These are phyloP conservation scores for Phytophthora boehmeriae DNA, from an alignment of 352 stramenopile species.

Conservation along the genomic window DNA sequence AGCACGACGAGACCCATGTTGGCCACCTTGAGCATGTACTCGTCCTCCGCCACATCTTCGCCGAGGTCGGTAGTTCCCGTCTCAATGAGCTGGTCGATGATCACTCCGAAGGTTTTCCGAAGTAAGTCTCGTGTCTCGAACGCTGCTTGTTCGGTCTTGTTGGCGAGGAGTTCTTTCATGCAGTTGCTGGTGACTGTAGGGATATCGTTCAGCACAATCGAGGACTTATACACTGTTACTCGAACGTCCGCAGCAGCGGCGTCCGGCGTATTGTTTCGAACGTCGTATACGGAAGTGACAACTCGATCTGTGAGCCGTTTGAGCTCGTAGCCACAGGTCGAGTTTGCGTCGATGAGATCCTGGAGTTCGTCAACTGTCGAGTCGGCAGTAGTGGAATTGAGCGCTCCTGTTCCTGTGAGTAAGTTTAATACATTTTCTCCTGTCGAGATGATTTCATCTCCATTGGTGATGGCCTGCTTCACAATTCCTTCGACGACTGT, in stretches of 20 bases:
- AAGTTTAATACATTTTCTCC: slow-evolving; percentile 28
- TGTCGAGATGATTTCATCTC: slow-evolving; percentile 29
- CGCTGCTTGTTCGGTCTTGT: slow-evolving; percentile 14
- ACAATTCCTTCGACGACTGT: slow-evolving; percentile 31
- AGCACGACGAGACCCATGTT: slow-evolving; percentile 35
- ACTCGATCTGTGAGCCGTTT: slow-evolving; percentile 34
- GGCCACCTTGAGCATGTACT: slow-evolving; percentile 38
- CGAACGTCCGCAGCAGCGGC: slow-evolving; percentile 14
- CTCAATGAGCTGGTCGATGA: slow-evolving; percentile 35
- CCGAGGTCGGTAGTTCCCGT: slow-evolving; percentile 29
- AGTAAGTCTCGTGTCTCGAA: slow-evolving; percentile 32
- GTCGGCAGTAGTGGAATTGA: slow-evolving; percentile 6
- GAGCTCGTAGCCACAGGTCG: slow-evolving; percentile 28
- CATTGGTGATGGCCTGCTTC: slow-evolving; percentile 30
- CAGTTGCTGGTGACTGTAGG: slow-evolving; percentile 37
- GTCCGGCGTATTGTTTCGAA: slow-evolving; percentile 10
- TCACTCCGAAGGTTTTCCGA: slow-evolving; percentile 35
- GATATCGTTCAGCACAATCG: slow-evolving; percentile 38
- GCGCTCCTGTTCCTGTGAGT: slow-evolving; percentile 14
- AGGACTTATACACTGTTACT: slow-evolving; percentile 30
- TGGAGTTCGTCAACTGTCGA: slow-evolving; percentile 25
- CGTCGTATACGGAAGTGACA: slow-evolving; percentile 20
- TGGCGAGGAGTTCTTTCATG: slow-evolving; percentile 23
- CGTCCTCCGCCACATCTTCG: slow-evolving; percentile 25
- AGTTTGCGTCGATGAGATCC: slow-evolving; percentile 24